Evolutionary conservation across 1,284 basidiomycete species (phyloP), one percentile per base, ranked within the genome.

Genomic region (Sanghuangporus sanghuang): DNA sequence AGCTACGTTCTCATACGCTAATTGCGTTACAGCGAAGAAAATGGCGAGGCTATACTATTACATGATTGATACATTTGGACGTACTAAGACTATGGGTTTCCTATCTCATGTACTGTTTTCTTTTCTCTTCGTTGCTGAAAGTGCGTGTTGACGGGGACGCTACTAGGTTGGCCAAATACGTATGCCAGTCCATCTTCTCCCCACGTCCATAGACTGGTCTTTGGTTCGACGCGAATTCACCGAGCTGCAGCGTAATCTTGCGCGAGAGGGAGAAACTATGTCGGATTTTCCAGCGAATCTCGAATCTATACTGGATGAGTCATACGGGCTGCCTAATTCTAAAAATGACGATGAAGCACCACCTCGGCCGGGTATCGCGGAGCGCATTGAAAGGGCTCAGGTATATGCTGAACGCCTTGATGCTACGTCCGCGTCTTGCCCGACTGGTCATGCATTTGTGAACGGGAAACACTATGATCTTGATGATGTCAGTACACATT

Each of bases 391-490:
- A 23, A 81, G 78, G 61, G 78, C 82, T 3, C 71, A 72, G 32
- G 71, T 68, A 6, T 93, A 92, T 68, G 71, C 77, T 1, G 75
- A 78, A 53, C 78, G 90, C 16, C 69, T 93, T 38, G 82, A 81
- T 21, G 73, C 80, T 2, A 76, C 74, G 1, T 62, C 76, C 18
- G 70, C 73, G 2, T 68, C 73, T 11, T 75, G 75, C 3, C 71
- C 76, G 1, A 73, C 73, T 7, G 90, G 89, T 2, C 86, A 91
- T 72, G 83, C 79, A 27, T 96, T 98, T 73, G 79, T 98, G 69
- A 98, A 98, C 70, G 96, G 96, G 14, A 93, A 90, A 69, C 84
- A 92, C 71, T 81, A 88, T 38, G 75, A 82, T 6, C 75, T 93
- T 64, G 82, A 85, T 67, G 89, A 91, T 64, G 93, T 95, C 67